phyloP scores from a whole-genome alignment of 73 alveolate genomes.

The Strombidium stylifer region DNA sequence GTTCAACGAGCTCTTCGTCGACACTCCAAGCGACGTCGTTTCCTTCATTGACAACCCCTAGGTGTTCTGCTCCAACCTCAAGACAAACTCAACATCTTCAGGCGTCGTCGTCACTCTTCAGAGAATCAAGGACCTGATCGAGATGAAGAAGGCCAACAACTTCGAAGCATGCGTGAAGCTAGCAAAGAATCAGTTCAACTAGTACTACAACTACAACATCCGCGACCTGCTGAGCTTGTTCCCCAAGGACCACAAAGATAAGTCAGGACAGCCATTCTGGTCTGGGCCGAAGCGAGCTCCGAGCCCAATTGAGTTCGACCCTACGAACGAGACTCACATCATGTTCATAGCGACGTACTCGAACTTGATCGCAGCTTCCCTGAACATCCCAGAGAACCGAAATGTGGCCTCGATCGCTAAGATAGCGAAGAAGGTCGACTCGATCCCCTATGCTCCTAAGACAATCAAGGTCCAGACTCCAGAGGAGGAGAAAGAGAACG shows the following conservation, averaged over 20 bases:
- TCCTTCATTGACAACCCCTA: slow-evolving; percentile 78
- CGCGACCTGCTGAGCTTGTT: slow-evolving; percentile 84
- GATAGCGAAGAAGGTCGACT: slow-evolving; percentile 62
- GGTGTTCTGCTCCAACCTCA: slow-evolving; percentile 56
- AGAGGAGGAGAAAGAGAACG: no score
- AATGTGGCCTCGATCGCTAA: slow-evolving; percentile 68
- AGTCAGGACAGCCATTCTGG: slow-evolving; percentile 98
- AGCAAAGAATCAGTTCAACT: slow-evolving; percentile 73
- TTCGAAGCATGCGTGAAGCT: slow-evolving; percentile 76
- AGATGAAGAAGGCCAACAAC: slow-evolving; percentile 57
- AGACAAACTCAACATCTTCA: slow-evolving; percentile 60
- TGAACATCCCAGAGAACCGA: slow-evolving; percentile 70
- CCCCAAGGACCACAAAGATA: slow-evolving; percentile 96
- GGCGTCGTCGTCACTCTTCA: slow-evolving; percentile 80
- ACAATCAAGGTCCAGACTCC: slow-evolving; percentile 71
- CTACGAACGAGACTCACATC: slow-evolving; percentile 69
- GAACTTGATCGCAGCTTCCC: slow-evolving; percentile 77
- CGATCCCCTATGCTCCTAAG: slow-evolving; percentile 84
- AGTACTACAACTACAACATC: slow-evolving; percentile 81
- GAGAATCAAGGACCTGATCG: slow-evolving; percentile 66
- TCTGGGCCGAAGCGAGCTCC: slow-evolving; percentile 99
- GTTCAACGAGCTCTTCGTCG: slow-evolving; percentile 93
- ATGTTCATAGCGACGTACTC: slow-evolving; percentile 80
- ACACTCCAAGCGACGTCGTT: slow-evolving; percentile 89
- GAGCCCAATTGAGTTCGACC: slow-evolving; percentile 78